Evolutionary conservation across 2,329 filamentous ascomycete species (phyloP).

Genomic region (Fusarium longipes): DNA sequence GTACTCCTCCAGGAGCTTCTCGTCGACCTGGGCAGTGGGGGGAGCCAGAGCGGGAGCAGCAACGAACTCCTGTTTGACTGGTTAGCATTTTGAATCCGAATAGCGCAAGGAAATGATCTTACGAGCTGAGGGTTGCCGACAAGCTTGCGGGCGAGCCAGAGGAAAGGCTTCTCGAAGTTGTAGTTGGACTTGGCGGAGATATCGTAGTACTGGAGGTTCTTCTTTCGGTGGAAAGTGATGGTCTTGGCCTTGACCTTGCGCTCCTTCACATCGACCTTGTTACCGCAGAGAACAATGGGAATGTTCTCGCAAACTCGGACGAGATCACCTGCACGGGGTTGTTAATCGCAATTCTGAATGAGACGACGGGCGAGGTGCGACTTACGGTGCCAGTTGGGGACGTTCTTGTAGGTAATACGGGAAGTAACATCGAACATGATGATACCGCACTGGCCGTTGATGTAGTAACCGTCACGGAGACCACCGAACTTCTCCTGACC

Average conservation of each 20-base stretch:
- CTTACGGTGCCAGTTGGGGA: constrained; percentile 99
- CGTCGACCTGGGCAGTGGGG: constrained; percentile 90
- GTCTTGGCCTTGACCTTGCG: constrained; percentile 99
- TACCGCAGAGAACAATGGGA: constrained; percentile 96
- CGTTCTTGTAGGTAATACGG: constrained; percentile 99
- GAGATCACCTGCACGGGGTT: constrained; percentile 77
- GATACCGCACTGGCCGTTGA: constrained; percentile 99
- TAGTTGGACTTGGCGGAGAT: constrained; percentile 99
- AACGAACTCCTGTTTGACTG: constrained; percentile 82
- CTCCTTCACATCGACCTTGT: constrained; percentile 99
- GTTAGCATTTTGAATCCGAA: constrained; percentile 42
- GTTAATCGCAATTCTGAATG: constrained; percentile 30
- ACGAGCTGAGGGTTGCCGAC: constrained; percentile 80
- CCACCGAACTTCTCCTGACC: constrained; percentile 99
- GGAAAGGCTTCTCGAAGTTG: constrained; percentile 99
- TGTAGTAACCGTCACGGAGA: constrained; percentile 99
- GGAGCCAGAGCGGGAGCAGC: constrained; percentile 94
- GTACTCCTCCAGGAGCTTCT: constrained; percentile 83
- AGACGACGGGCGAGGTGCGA: constrained; percentile 45
- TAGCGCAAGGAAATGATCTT: constrained; percentile 6
- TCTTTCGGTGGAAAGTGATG: constrained; percentile 99
- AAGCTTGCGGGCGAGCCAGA: constrained; percentile 98
- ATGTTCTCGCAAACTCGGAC: constrained; percentile 99
- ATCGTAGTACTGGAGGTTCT: constrained; percentile 99
- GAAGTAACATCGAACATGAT: constrained; percentile 99